Conservation (phyloP, 495 filamentous ascomycete species). For the Tuber microsphaerosporum region DNA sequence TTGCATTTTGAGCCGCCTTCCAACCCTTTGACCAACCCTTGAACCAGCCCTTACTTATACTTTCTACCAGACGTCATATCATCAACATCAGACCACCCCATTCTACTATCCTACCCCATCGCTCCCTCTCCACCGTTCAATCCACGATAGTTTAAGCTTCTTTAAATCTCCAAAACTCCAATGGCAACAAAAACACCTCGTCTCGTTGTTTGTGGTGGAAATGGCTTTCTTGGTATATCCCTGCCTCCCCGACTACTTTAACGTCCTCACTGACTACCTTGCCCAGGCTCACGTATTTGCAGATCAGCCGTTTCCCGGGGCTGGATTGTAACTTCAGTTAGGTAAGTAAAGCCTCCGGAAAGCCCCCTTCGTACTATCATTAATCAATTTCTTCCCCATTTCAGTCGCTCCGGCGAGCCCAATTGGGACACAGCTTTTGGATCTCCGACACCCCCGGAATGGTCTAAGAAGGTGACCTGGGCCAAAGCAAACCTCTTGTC, state of each 20-base stretch:
- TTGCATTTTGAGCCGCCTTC: conserved; percentile 1
- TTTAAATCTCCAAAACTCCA: not conserved
- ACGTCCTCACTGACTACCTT: conserved; percentile 4
- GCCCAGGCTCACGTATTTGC: conserved; percentile 73
- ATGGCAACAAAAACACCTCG: conserved; percentile 32
- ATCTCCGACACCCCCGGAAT: conserved; percentile 63
- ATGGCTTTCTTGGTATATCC: conserved; percentile 71
- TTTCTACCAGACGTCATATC: not conserved
- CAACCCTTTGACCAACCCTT: not conserved
- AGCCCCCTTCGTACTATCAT: not conserved
- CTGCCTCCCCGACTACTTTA: conserved; percentile 18
- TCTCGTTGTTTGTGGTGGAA: conserved; percentile 85
- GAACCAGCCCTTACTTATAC: not conserved
- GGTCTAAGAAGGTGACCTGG: conserved; percentile 79
- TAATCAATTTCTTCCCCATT: not conserved
- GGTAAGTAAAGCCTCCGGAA: conserved; percentile 47
- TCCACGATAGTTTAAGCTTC: not conserved
- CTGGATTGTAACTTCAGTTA: conserved; percentile 85
- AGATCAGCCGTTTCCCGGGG: conserved; percentile 72
- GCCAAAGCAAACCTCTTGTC: conserved; percentile 76
- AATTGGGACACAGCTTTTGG: conserved; percentile 72
- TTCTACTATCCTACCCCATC: not conserved
- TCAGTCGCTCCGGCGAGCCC: conserved; percentile 80
- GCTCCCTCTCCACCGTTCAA: not conserved
- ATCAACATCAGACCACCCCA: conserved; percentile 1